phyloP scores from a whole-genome alignment of 805 yeast species.

The Candida saitoana region DNA sequence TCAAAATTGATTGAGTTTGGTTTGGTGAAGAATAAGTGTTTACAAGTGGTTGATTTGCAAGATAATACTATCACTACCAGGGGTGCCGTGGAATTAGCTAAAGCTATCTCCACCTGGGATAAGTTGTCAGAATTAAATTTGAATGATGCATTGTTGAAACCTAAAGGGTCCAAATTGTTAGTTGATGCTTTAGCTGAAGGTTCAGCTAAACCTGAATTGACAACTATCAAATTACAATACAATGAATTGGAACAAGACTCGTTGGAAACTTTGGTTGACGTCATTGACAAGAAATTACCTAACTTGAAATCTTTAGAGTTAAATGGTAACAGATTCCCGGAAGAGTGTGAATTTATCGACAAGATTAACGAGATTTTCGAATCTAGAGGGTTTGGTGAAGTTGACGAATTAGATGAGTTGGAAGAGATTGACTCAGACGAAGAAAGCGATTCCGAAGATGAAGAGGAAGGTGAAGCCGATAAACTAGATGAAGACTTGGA shows the following conservation, averaged over 20 bases:
- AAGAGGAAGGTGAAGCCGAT: slow-evolving; percentile 43
- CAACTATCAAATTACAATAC: slow-evolving; percentile 71
- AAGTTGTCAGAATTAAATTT: slow-evolving; percentile 71
- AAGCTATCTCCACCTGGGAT: slow-evolving; percentile 57
- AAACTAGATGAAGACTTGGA: slow-evolving; percentile 54
- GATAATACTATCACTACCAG: slow-evolving; percentile 88
- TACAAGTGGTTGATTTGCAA: slow-evolving; percentile 78
- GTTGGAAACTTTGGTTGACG: slow-evolving; percentile 53
- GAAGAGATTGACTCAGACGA: slow-evolving; percentile 77
- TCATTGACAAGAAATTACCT: slow-evolving; percentile 53
- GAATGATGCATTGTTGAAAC: slow-evolving; percentile 83
- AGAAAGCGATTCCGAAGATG: slow-evolving; percentile 62
- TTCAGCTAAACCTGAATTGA: slow-evolving; percentile 40
- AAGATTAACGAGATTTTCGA: slow-evolving; percentile 60
- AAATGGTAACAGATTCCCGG: slow-evolving; percentile 91
- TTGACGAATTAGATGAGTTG: slow-evolving; percentile 92
- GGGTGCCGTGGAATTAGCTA: slow-evolving; percentile 51
- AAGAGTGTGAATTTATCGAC: slow-evolving; percentile 71
- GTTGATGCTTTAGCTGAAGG: slow-evolving; percentile 43
- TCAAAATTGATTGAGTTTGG: slow-evolving; percentile 71
- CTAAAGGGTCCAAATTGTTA: slow-evolving; percentile 64
- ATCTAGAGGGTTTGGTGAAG: slow-evolving; percentile 70
- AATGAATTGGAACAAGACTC: slow-evolving; percentile 76
- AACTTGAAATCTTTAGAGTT: slow-evolving; percentile 67
- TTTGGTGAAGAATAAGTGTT: slow-evolving; percentile 53